A percentile compares a stretch with the other conserved stretches of the same genome.
phyloP scores from a whole-genome alignment of 2,329 filamentous ascomycete species.

The Neonectria coccinea region DNA sequence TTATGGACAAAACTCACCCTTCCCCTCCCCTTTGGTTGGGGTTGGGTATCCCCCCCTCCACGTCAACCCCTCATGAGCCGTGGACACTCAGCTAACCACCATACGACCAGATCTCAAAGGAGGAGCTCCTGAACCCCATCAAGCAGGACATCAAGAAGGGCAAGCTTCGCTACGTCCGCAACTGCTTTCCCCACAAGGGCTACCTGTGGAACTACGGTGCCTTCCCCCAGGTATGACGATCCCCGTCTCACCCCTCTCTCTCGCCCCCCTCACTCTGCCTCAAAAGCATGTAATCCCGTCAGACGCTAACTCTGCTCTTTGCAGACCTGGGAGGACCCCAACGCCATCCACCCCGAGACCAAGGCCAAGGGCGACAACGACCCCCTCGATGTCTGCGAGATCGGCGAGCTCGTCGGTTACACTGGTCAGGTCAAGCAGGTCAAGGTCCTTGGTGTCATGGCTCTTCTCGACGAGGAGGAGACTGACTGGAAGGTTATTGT shows the following conservation, averaged over 20 bases:
- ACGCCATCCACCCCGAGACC: slow-evolving; percentile 95
- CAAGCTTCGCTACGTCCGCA: slow-evolving; percentile 98
- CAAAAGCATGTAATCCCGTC: slow-evolving; percentile 12
- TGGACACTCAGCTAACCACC: slow-evolving; percentile 39
- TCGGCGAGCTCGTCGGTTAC: slow-evolving; percentile 97
- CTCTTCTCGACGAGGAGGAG: slow-evolving; percentile 98
- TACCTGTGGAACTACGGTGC: slow-evolving; percentile 99
- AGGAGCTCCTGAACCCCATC: slow-evolving; percentile 97
- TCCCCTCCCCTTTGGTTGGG: slow-evolving; percentile 26
- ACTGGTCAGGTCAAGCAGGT: slow-evolving; percentile 98
- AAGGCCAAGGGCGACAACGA: slow-evolving; percentile 99
- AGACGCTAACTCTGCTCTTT: slow-evolving; percentile 27
- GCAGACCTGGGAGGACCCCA: slow-evolving; percentile 99
- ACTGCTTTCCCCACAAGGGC: slow-evolving; percentile 99
- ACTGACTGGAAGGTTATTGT: slow-evolving; percentile 99
- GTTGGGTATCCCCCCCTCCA: slow-evolving; percentile 28
- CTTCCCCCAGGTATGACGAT: slow-evolving; percentile 85
- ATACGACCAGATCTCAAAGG: slow-evolving; percentile 88
- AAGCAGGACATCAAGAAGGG: slow-evolving; percentile 99
- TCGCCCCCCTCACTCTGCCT: not conserved
- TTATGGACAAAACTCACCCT: slow-evolving; percentile 32
- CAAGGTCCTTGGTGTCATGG: slow-evolving; percentile 99
- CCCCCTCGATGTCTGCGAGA: slow-evolving; percentile 99
- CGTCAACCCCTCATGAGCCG: slow-evolving; percentile 5
- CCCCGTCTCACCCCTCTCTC: slow-evolving; percentile 10